phyloP scores from a whole-genome alignment of 805 yeast species.

The Cyberlindnera euphorbiiphila region DNA sequence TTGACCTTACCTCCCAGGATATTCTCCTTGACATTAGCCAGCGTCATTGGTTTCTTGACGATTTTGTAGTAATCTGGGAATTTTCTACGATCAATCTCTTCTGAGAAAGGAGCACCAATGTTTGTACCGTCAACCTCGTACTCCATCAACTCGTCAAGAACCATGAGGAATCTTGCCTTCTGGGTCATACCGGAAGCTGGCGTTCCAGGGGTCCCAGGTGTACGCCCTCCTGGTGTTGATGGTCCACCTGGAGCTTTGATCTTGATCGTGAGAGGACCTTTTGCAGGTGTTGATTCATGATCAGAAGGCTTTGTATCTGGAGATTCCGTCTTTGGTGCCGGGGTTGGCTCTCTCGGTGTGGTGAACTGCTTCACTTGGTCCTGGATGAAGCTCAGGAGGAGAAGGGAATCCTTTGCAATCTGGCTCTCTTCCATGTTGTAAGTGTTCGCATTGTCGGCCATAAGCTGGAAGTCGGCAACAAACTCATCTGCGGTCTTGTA shows the following conservation, averaged over 20 bases:
- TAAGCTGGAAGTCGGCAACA: conserved; percentile 56
- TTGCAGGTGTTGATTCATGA: conserved; percentile 15
- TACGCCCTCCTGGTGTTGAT: background rate
- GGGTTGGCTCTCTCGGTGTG: background rate
- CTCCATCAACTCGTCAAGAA: conserved; percentile 19
- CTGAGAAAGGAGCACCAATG: conserved; percentile 69
- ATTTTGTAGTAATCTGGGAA: conserved; percentile 80
- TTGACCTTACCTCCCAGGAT: conserved; percentile 50
- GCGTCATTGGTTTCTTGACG: conserved; percentile 70
- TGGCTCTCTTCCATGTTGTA: conserved; percentile 66
- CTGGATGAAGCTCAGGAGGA: conserved; percentile 52
- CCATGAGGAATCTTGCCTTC: conserved; percentile 17
- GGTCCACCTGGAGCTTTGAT: conserved; percentile 8
- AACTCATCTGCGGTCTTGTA: conserved; percentile 39
- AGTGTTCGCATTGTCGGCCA: conserved; percentile 66
- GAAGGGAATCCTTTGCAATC: conserved; percentile 63
- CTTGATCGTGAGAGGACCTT: conserved; percentile 21
- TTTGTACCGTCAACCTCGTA: conserved; percentile 30
- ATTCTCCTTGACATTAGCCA: conserved; percentile 51
- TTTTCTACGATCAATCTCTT: conserved; percentile 62
- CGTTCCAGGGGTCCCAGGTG: conserved; percentile 3
- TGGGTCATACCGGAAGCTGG: conserved; percentile 12
- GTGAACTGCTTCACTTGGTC: conserved; percentile 40
- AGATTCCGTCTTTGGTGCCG: background rate
- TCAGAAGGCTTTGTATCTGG: too few relatives aligned